Base-by-base conservation (phyloP, 2,329 filamentous ascomycete species). In the Botrytis porri region DNA sequence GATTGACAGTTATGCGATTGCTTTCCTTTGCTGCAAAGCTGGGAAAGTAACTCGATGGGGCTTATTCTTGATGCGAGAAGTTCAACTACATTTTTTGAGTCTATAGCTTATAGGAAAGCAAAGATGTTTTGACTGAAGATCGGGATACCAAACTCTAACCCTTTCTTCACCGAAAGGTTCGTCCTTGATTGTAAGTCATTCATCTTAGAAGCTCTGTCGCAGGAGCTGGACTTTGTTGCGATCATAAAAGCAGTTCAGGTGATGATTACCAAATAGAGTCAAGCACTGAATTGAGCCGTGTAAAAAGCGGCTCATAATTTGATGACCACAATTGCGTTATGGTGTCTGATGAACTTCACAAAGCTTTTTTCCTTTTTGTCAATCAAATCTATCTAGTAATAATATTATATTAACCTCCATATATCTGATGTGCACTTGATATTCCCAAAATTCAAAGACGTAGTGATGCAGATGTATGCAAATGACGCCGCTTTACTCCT, bases 21-120 rank as follows among this genome's bases (percentile, higher is more conserved):
- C 93, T 85, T 81, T 84, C 82, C 75, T 59, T 39, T 74, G 75
- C 78, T 80, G 79, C 76, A 74, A 76, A 77, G 78, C 79, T 79
- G 77, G 81, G 81, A 83, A 84, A 87, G 93, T 97, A 97, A 98
- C 95, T 97, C 95, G 94, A 98, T 97, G 95, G 95, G 95, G 95
- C 95, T 98, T 94, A 98, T 97, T 98, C 94, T 98, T 92, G 95
- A 94, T 88, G 92, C 95, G 94, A 97, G 94, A 92, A 92, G 92
- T 88, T 80, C 81, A 79, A 51, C 75, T 82, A 83, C 39, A 76
- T 83, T 84, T 83, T 84, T 79, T 76, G 82, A 83, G 83, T 85
- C 84, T 83, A 83, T 86, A 85, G 84, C 84, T 86, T 86, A 86
- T 86, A 82, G 82, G 79, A 85, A 87, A 86, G 84, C 84, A 83